Percentiles rank a stretch among this genome's conserved stretches.
Conservation (phyloP, 2,329 filamentous ascomycete genomes). For the Xylaria sp. region DNA sequence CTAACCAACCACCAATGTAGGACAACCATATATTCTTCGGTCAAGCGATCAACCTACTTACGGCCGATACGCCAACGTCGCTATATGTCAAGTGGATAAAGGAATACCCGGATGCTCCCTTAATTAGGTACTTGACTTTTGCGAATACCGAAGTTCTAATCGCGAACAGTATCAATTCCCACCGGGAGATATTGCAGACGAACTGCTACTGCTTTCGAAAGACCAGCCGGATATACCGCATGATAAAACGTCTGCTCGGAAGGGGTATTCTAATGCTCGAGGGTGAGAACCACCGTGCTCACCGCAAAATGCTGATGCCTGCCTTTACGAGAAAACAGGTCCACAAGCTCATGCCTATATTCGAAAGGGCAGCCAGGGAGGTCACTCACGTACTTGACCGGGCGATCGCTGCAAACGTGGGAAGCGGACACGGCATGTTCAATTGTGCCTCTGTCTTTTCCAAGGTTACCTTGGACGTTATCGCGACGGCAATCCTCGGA, state of each 20-base stretch:
- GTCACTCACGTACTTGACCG: conserved; percentile 6
- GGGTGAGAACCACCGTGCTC: conserved; percentile 9
- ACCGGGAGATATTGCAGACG: conserved; percentile 35
- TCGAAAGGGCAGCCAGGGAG: conserved; percentile 9
- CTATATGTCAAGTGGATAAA: conserved; percentile 31
- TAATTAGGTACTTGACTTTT: conserved; percentile 35
- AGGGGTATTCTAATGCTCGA: conserved; percentile 15
- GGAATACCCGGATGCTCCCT: conserved; percentile 29
- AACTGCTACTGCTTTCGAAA: conserved; percentile 30
- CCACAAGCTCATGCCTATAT: conserved; percentile 15
- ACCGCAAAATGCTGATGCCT: conserved; percentile 14
- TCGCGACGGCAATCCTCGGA: conserved; percentile 10
- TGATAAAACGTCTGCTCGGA: conserved; percentile 11
- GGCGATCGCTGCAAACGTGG: not conserved
- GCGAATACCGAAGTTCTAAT: conserved; percentile 33
- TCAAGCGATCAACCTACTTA: conserved; percentile 25
- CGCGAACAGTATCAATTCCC: conserved; percentile 28
- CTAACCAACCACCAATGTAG: conserved; percentile 8
- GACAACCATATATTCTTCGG: conserved; percentile 29
- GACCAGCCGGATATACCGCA: conserved; percentile 9
- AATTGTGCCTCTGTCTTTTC: conserved; percentile 10
- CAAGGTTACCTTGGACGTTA: conserved; percentile 10
- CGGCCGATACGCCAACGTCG: conserved; percentile 18
- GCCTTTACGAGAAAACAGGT: conserved; percentile 15
- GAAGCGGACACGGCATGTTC: not conserved